These are phyloP conservation scores for Ogataea neopini DNA, from an alignment of 805 yeast genomes.

Conservation along the genomic window DNA sequence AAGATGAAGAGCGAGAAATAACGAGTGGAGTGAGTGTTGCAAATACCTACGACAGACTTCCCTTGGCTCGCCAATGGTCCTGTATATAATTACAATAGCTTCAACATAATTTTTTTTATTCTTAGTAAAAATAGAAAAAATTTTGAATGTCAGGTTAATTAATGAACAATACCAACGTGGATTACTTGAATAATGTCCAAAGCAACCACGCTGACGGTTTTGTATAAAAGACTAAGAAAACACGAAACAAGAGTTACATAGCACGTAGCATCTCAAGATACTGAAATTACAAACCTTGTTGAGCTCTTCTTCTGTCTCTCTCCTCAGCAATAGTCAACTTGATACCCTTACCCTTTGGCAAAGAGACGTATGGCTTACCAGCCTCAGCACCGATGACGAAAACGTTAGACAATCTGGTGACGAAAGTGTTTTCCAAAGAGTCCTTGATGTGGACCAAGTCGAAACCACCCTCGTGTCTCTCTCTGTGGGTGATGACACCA, in stretches of 20 bases:
- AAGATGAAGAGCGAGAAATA: conserved; percentile 16
- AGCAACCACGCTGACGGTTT: conserved; percentile 8
- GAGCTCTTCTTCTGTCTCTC: conserved; percentile 97
- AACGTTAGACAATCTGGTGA: conserved; percentile 91
- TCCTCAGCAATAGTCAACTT: conserved; percentile 94
- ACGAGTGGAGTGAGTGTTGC: too few relatives aligned
- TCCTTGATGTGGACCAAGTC: conserved; percentile 97
- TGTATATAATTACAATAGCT: conserved; percentile 5
- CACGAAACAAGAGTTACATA: conserved; percentile 9
- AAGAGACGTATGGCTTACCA: conserved; percentile 88
- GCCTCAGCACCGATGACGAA: conserved; percentile 90
- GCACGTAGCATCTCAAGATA: conserved; percentile 4
- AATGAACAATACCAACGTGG: conserved; percentile 6
- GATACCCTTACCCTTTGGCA: conserved; percentile 99
- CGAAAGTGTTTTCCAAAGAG: conserved; percentile 90
- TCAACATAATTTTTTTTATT: background rate
- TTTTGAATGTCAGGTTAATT: conserved; percentile 9
- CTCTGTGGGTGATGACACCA: conserved; percentile 94
- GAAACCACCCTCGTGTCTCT: conserved; percentile 97
- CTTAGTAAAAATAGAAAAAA: background rate
- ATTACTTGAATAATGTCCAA: background rate
- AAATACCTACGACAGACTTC: too few relatives aligned
- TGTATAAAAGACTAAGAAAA: conserved; percentile 7
- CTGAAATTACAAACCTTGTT: conserved; percentile 51
- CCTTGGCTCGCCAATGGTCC: too few relatives aligned